Evolutionary conservation across 1,139 yeast species (phyloP).

Genomic region (Geotrichum macrosporum): DNA sequence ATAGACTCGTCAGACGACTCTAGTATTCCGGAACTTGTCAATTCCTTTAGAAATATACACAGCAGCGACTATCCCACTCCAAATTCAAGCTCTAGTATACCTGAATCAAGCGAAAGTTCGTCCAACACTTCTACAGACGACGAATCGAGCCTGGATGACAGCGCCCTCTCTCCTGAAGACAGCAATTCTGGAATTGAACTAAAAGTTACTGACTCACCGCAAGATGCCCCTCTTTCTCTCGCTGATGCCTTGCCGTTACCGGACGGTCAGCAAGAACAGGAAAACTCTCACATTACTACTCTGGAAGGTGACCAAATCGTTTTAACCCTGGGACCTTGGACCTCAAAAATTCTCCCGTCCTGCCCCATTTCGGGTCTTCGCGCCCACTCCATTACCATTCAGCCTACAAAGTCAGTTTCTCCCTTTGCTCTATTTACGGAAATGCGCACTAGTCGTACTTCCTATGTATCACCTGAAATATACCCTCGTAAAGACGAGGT

Average conservation of each 20-base stretch:
- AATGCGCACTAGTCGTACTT: constrained; percentile 58
- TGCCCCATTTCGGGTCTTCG: constrained; percentile 90
- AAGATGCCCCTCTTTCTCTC: constrained; percentile 8
- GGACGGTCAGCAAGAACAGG: constrained; percentile 15
- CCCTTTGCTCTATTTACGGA: constrained; percentile 96
- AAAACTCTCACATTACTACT: constrained; percentile 9
- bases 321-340: constrained; percentile 95
- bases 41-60: constrained; percentile 16
- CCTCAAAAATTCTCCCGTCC: constrained; percentile 79
- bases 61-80: constrained; percentile 14
- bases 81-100: constrained; percentile 16
- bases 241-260: not conserved
- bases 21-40: not conserved
- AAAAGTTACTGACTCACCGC: not conserved
- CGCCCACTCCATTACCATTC: constrained; percentile 90
- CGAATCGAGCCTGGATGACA: constrained; percentile 18
- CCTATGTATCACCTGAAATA: constrained; percentile 80
- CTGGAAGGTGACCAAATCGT: constrained; percentile 70
- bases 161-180: constrained; percentile 19
- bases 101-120: constrained; percentile 19
- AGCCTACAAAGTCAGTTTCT: constrained; percentile 67
- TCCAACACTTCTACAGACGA: constrained; percentile 20
- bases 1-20: no score
- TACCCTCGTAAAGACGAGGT: constrained; percentile 95
- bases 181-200: constrained; percentile 11